Evolutionary conservation across 2,329 filamentous ascomycete species (phyloP), one percentile per base, ranked within the genome.

Genomic region (Sporothrix humicola): DNA sequence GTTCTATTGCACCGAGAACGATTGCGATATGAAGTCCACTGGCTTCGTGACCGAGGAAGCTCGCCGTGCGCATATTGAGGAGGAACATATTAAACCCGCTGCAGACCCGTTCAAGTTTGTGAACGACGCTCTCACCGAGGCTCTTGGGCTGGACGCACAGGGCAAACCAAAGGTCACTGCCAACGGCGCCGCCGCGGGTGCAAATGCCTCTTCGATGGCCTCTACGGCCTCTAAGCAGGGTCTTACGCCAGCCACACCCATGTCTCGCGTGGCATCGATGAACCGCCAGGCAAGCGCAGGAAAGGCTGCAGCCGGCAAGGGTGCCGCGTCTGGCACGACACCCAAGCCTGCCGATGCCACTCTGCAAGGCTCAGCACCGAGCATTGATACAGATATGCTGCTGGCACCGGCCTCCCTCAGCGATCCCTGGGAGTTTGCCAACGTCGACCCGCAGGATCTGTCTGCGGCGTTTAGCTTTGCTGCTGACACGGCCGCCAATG

Each of bases 1-100:
- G 2, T 83, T 87, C 71, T 76, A 82, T 31, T 91, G 89, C 79
- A 81, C 84, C 23, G 88, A 90, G 69, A 77, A 82, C 1, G 85
- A 86, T 48, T 91, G 89, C 77, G 87, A 89, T 42, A 82, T 83
- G 76, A 83, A 85, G 9, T 79, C 78, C 1, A 81, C 82, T 13
- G 86, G 84, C 0, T 91, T 90, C 76, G 77, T 84, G 1, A 88
- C 81, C 7, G 86, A 90, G 75, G 87, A 90, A 76, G 84, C 85
- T 13, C 82, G 86, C 68, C 84, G 85, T 72, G 78, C 81, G 12
- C 89, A 91, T 77, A 80, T 85, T 8, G 82, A 87, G n/a, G 87
- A 90, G 73, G 88, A 90, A 78, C 89, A 91, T 76, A 81, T 84
- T 26, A 87, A 85, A 78, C 89, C 89, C 6, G 81, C 82, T 58